Evolutionary conservation across 2,329 filamentous ascomycete genomes (phyloP).

Genomic region (Coleophoma crateriformis): DNA sequence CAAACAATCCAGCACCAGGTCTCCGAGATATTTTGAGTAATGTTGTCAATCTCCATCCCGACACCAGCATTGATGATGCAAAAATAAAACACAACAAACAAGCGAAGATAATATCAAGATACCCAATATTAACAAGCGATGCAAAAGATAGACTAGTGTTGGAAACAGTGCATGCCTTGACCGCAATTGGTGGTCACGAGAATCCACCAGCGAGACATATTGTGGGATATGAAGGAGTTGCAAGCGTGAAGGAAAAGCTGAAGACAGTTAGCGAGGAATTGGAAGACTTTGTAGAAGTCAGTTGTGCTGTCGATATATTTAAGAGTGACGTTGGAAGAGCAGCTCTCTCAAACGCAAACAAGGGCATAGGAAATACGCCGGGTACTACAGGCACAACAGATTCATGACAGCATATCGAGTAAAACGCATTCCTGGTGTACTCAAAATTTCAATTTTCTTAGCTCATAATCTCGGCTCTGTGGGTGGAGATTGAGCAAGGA

Average conservation of each 20-base stretch:
- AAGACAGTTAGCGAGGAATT: slow-evolving; percentile 95
- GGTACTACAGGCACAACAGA: background rate
- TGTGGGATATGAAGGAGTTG: slow-evolving; percentile 82
- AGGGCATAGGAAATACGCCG: background rate
- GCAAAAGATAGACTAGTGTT: slow-evolving; percentile 71
- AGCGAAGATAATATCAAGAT: slow-evolving; percentile 53
- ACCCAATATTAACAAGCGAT: slow-evolving; percentile 64
- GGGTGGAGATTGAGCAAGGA: too few species aligned
- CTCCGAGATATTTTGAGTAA: slow-evolving; percentile 78
- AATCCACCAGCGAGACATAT: slow-evolving; percentile 94
- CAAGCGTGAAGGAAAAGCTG: slow-evolving; percentile 88
- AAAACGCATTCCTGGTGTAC: background rate
- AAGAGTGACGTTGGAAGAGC: slow-evolving; percentile 23
- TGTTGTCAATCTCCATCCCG: slow-evolving; percentile 71
- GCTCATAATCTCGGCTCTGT: too few species aligned
- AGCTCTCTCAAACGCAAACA: slow-evolving; percentile 14
- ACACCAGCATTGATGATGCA: slow-evolving; percentile 39
- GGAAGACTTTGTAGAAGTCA: slow-evolving; percentile 92
- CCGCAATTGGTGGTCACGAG: slow-evolving; percentile 89
- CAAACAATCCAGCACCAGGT: slow-evolving; percentile 70
- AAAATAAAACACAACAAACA: slow-evolving; percentile 10
- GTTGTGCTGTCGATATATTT: slow-evolving; percentile 36
- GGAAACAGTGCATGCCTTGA: slow-evolving; percentile 87
- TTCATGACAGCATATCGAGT: background rate
- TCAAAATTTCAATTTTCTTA: background rate